phyloP scores from a whole-genome alignment of 495 filamentous ascomycete genomes.

The Oleoguttula mirabilis region DNA sequence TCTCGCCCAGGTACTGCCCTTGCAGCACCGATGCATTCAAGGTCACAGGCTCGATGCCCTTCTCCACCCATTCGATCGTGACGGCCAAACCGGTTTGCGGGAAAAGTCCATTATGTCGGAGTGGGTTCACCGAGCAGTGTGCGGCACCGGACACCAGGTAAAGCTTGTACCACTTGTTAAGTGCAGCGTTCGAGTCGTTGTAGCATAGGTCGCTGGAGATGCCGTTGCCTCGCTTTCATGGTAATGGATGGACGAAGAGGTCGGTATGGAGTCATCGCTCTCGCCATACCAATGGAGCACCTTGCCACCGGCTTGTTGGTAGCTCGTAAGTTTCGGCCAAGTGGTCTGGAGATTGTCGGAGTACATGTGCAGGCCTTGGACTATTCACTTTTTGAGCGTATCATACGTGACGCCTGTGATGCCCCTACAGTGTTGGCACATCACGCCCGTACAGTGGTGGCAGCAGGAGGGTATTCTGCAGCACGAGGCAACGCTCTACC shows the following conservation, averaged over 20 bases:
- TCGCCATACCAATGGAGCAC: conserved; percentile 42
- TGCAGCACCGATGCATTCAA: conserved; percentile 32
- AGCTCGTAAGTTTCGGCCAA: conserved; percentile 36
- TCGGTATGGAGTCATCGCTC: not conserved
- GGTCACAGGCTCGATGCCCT: conserved; percentile 31
- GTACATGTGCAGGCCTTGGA: conserved; percentile 6
- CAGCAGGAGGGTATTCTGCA: conserved; percentile 24
- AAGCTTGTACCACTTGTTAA: conserved; percentile 42
- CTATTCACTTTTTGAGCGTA: conserved; percentile 35
- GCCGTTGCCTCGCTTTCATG: not conserved
- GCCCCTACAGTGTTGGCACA: too few species aligned
- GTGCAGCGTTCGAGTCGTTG: conserved; percentile 28
- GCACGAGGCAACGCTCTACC: conserved; percentile 29
- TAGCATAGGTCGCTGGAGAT: conserved; percentile 32
- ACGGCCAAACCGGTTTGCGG: conserved; percentile 34
- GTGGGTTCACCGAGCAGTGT: conserved; percentile 34
- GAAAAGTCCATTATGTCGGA: conserved; percentile 35
- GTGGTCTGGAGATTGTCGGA: conserved; percentile 38
- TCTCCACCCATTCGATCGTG: conserved; percentile 43
- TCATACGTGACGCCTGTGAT: conserved; percentile 11
- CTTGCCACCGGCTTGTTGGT: conserved; percentile 38
- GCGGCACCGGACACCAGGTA: conserved; percentile 42
- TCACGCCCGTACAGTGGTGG: conserved; percentile 30
- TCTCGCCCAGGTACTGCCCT: conserved; percentile 30
- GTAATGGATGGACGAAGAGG: not conserved